Base-by-base conservation (phyloP, 1,139 yeast genomes). In the Protomyces pachydermus region DNA sequence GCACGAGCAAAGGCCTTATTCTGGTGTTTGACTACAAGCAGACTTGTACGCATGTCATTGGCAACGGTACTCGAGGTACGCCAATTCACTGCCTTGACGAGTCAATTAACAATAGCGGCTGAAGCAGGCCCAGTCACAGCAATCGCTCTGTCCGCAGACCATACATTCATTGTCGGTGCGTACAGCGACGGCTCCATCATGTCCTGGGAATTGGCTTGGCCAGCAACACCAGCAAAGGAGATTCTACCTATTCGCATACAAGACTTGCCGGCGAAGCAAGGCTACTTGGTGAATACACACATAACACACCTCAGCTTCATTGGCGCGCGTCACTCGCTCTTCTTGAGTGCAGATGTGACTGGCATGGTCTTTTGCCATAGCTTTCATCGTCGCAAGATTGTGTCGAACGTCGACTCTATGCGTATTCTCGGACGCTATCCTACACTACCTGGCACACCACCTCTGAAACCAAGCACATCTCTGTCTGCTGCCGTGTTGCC, bases 1-100 rank as follows among this genome's bases (percentile, higher is more conserved):
- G 90, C 1, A 88, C 95, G 0, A 71, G 79, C 0, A 78, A 78
- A 57, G 91, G 91, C 0, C 75, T 73, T 55, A 78, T 87, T 0
- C 73, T 87, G 18, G 77, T 85, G 1, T 88, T 86, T 72, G 86
- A 84, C 70, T 87, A 85, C 69, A 80, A 80, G 57, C 95, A 88
- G 73, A 76, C 73, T 46, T 73, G 84, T 14, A 76, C 77, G 37
- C 76, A 74, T 64, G 75, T 79, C 0, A 71, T 84, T 54, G 79
- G 78, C 0, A 68, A 74, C 46, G 68, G 71, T 39, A 66, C 70
- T 10, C 67, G 69, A 39, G 66, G 70, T 68, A 65, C 9, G 62
- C 23, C 3, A 23, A 5, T 35, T 8, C 10, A 28, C 16, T 12
- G 9, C 14, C 3, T 6, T 5, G 9, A 1, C n/a, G 18, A 18